These are phyloP conservation scores for Podila minutissima DNA, from an alignment of 192 early-diverging fungal species.

Conservation along the genomic window DNA sequence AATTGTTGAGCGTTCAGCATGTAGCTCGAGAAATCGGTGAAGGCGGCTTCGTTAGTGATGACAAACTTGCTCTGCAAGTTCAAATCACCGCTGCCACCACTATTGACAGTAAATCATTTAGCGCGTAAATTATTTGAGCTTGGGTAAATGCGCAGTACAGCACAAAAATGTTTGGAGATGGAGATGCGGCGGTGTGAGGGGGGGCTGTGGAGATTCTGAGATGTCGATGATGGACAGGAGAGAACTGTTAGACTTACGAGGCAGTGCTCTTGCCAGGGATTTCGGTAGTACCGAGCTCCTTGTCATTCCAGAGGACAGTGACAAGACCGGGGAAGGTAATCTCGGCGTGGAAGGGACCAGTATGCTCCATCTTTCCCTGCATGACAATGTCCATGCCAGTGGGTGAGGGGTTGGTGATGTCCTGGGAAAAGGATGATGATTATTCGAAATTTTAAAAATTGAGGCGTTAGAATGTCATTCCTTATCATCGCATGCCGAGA, in stretches of 20 bases:
- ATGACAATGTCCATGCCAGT: conserved; percentile 15
- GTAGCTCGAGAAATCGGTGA: conserved; percentile 52
- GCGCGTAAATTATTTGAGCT: too few species aligned
- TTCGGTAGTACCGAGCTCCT: conserved; percentile 8
- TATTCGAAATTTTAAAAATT: too few species aligned
- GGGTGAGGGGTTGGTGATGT: conserved; percentile 17
- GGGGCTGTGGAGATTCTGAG: too few species aligned
- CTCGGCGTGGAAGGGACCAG: conserved; percentile 55
- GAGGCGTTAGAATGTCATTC: too few species aligned
- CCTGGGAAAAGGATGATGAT: not conserved
- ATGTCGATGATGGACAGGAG: not conserved
- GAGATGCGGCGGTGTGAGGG: too few species aligned
- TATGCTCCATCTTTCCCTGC: conserved; percentile 30
- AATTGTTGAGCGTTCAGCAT: conserved; percentile 54
- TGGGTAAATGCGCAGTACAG: not conserved
- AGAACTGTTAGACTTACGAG: not conserved
- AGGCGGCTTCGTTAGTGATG: conserved; percentile 40
- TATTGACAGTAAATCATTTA: not conserved
- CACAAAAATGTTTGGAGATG: not conserved
- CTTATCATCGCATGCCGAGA: too few species aligned
- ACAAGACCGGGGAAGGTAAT: conserved; percentile 47
- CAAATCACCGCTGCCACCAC: conserved; percentile 2
- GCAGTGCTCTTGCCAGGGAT: conserved; percentile 9
- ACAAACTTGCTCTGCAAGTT: conserved; percentile 16
- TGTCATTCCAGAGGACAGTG: conserved; percentile 37